Base-by-base conservation (phyloP, 2,329 filamentous ascomycete genomes). In the Alternaria incomplexa region DNA sequence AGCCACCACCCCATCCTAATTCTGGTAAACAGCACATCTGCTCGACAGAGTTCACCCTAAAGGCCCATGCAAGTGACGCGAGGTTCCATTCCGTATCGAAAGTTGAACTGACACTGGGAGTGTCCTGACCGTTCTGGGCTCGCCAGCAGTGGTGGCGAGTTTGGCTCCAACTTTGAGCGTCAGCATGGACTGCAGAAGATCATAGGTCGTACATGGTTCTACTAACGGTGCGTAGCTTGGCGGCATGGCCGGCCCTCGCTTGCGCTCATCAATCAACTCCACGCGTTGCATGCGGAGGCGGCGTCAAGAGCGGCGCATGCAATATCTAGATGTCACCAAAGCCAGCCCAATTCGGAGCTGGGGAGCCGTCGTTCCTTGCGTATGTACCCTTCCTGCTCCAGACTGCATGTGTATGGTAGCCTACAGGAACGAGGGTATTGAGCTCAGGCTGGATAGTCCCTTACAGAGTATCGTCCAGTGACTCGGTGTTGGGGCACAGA, bases 281-380 rank as follows among this genome's bases (percentile, higher is more conserved):
- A 62, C 56, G 56, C 53, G 61, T 54, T 65, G 58, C 55, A 61
- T 46, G 53, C 45, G 46, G 51, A 46, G 57, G 47, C 55, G 32
- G 45, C 45, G 45, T 58, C 46, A 52, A 52, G n/a, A 36, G 26
- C 66, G 71, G 72, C 71, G 65, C 23, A 36, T 64, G 65, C 58
- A 73, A 74, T 73, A 71, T 69, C 59, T 67, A 36, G 50, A 64
- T 53, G 65, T 65, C 65, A 59, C 50, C 61, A 58, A 66, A 30
- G 50, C 50, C 55, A 64, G 26, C 48, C 67, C 50, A 26, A 62
- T 45, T 69, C 66, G 67, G 68, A 53, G 64, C 64, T 64, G 67
- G 56, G 64, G 63, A 72, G 67, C 70, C 71, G 69, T 58, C 52
- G 54, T 62, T 57, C 56, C 64, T 51, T 60, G 45, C 46, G 48